Evolutionary conservation across 2,329 filamentous ascomycete species (phyloP).

Genomic region (Rosellinia necatrix): DNA sequence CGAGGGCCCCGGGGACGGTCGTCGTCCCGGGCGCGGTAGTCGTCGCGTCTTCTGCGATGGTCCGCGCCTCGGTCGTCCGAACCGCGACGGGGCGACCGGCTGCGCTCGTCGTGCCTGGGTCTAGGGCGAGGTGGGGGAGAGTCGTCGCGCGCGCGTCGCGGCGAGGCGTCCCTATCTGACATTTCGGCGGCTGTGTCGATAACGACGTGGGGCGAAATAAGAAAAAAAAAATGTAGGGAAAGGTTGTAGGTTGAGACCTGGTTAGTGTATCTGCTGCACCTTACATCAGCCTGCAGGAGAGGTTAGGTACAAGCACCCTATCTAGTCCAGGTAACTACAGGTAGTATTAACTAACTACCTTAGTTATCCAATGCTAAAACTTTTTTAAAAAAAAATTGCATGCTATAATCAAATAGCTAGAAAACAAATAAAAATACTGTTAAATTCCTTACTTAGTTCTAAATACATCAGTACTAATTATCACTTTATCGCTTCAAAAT

Average conservation of each 20-base stretch:
- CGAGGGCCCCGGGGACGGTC: constrained; percentile 19
- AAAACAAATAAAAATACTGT: too few species aligned
- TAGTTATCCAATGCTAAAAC: too few species aligned
- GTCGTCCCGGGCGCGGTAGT: constrained; percentile 30
- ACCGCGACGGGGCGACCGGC: constrained; percentile 36
- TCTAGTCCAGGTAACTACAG: too few species aligned
- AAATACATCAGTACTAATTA: too few species aligned
- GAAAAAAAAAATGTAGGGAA: neutral
- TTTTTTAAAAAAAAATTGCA: too few species aligned
- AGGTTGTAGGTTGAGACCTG: neutral
- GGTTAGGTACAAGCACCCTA: too few species aligned
- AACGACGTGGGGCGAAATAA: neutral
- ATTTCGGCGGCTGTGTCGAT: constrained; percentile 18
- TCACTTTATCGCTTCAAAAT: too few species aligned
- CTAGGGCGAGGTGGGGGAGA: constrained; percentile 34
- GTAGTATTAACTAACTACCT: too few species aligned
- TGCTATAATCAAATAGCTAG: too few species aligned
- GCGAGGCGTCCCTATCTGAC: constrained; percentile 33
- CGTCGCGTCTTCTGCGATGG: constrained; percentile 30
- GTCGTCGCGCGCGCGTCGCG: constrained; percentile 26
- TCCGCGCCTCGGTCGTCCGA: constrained; percentile 24
- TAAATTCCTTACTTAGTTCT: too few species aligned
- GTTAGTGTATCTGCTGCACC: neutral
- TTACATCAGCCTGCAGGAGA: too few species aligned
- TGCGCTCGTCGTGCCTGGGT: constrained; percentile 33